Evolutionary conservation across 306 rosid genomes (phyloP).

Genomic region (Cicer yamashitae): DNA sequence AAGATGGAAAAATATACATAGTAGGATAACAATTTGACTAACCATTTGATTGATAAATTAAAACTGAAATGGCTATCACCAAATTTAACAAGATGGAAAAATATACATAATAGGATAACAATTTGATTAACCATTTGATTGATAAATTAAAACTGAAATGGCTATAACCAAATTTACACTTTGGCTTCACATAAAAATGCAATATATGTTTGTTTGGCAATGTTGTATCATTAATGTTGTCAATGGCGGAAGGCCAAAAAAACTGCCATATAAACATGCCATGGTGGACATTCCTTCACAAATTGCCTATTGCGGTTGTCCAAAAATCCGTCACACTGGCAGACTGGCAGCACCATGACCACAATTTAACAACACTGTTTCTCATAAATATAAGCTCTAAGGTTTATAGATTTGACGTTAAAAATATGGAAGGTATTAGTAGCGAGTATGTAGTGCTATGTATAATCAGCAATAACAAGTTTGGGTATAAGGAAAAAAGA

Average conservation of each 20-base stretch:
- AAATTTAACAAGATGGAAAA: too few relatives aligned
- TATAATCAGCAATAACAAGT: conserved; percentile 22
- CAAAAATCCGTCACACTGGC: too few relatives aligned
- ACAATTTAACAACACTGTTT: neutral
- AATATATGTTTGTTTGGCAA: neutral
- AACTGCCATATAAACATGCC: too few relatives aligned
- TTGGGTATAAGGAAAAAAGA: neutral
- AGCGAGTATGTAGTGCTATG: neutral
- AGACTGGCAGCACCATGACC: too few relatives aligned
- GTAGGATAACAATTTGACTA: neutral
- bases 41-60: neutral
- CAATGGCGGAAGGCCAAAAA: too few relatives aligned
- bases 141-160: neutral
- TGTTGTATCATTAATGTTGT: neutral
- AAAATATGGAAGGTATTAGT: neutral
- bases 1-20: too few relatives aligned
- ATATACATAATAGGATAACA: neutral
- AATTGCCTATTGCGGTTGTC: too few relatives aligned
- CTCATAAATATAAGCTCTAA: neutral
- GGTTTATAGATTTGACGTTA: neutral
- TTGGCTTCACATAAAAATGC: neutral
- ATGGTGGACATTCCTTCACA: too few relatives aligned
- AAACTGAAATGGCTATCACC: neutral
- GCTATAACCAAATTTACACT: neutral
- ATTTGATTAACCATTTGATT: neutral